A percentile compares a stretch with the other conserved stretches of the same genome.
phyloP scores from a whole-genome alignment of 352 stramenopile species.

The Globisporangium paroecandrum region DNA sequence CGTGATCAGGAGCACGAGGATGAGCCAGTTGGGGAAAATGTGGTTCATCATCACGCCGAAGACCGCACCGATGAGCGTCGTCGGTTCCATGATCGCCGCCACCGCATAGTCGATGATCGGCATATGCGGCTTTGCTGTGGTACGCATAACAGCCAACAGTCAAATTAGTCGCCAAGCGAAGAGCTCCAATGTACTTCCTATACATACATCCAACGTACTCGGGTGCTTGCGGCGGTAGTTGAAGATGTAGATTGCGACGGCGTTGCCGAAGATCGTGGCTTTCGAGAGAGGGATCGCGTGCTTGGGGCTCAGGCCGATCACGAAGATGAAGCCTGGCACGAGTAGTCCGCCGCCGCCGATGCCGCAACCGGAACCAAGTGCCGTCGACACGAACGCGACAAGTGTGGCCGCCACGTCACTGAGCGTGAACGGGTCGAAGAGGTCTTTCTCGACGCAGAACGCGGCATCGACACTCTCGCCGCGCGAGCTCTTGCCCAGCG shows the following conservation, averaged over 20 bases:
- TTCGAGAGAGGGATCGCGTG: conserved; percentile 97
- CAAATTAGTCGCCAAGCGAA: background rate
- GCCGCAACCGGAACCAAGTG: conserved; percentile 88
- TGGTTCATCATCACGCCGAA: conserved; percentile 85
- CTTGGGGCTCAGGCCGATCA: conserved; percentile 92
- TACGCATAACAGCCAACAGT: background rate
- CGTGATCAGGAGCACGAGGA: conserved; percentile 69
- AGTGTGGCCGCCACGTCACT: conserved; percentile 64
- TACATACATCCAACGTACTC: conserved; percentile 27
- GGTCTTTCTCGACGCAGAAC: conserved; percentile 79
- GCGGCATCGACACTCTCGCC: conserved; percentile 36
- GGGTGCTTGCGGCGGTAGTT: conserved; percentile 94
- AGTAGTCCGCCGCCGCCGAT: conserved; percentile 95
- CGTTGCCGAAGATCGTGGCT: conserved; percentile 96
- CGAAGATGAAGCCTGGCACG: conserved; percentile 96
- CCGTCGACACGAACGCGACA: conserved; percentile 78
- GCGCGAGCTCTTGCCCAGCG: conserved; percentile 29
- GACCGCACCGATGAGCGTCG: conserved; percentile 77
- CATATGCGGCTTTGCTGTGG: conserved; percentile 68
- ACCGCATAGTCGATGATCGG: conserved; percentile 97
- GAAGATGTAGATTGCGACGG: conserved; percentile 92
- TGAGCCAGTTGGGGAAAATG: conserved; percentile 81
- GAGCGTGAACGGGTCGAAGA: conserved; percentile 74
- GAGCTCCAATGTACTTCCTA: background rate
- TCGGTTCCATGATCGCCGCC: conserved; percentile 98